These are phyloP conservation scores for Aurinia saxatilis DNA, from an alignment of 345 rosid species.

Conservation along the genomic window DNA sequence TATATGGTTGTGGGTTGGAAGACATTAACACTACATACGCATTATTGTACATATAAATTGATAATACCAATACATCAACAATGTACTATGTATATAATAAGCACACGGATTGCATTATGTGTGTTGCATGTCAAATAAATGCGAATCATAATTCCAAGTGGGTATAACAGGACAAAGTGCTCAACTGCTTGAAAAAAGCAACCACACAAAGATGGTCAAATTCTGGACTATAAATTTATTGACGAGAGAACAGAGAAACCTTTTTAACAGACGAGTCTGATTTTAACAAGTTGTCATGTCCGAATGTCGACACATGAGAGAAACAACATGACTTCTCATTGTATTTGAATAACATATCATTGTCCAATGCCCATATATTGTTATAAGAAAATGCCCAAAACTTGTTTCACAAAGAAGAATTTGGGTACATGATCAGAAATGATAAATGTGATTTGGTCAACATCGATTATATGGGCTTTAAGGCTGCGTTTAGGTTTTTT, in stretches of 20 bases:
- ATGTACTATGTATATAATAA: background rate
- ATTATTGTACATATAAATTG: background rate
- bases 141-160: background rate
- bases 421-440: too few species aligned
- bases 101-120: slow-evolving; percentile 11
- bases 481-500: too few species aligned
- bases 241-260: background rate
- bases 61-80: background rate
- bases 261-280: background rate
- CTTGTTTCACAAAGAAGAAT: too few species aligned
- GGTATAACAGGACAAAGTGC: background rate
- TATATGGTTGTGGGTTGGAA: background rate
- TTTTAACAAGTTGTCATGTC: background rate
- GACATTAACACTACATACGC: background rate
- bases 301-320: background rate
- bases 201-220: background rate
- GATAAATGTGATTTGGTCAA: too few species aligned
- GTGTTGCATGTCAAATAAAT: background rate
- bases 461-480: too few species aligned
- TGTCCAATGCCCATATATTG: too few species aligned
- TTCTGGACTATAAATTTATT: background rate
- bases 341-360: too few species aligned
- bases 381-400: too few species aligned
- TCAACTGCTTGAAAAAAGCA: background rate
- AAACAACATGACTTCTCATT: background rate